phyloP scores from a whole-genome alignment of 805 yeast species.

The Lachancea fermentati region DNA sequence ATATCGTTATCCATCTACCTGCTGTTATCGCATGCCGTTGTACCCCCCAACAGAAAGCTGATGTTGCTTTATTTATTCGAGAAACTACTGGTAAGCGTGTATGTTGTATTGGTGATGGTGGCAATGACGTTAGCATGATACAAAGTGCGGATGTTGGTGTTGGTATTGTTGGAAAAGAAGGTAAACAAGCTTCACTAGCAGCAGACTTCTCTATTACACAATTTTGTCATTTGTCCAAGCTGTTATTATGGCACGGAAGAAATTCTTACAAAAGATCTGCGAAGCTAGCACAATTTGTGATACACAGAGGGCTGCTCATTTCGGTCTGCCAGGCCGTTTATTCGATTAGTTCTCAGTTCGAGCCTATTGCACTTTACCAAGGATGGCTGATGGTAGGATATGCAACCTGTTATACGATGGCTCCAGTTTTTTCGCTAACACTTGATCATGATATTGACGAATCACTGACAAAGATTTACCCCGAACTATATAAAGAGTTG shows the following conservation, averaged over 20 bases:
- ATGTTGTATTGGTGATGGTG: slow-evolving; percentile 99
- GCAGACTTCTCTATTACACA: slow-evolving; percentile 95
- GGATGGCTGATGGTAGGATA: slow-evolving; percentile 99
- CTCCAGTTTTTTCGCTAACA: slow-evolving; percentile 92
- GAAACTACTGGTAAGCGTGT: slow-evolving; percentile 80
- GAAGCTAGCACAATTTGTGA: slow-evolving; percentile 89
- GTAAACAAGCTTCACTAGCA: slow-evolving; percentile 93
- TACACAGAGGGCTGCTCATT: slow-evolving; percentile 91
- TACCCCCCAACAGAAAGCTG: slow-evolving; percentile 98
- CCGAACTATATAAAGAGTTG: slow-evolving; percentile 89
- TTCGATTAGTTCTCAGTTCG: slow-evolving; percentile 79
- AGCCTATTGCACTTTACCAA: slow-evolving; percentile 89
- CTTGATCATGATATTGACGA: slow-evolving; percentile 89
- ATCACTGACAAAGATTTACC: slow-evolving; percentile 80
- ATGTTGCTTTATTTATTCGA: slow-evolving; percentile 77
- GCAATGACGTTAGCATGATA: slow-evolving; percentile 98
- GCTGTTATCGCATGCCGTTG: slow-evolving; percentile 98
- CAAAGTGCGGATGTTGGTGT: slow-evolving; percentile 99
- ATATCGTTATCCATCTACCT: slow-evolving; percentile 71
- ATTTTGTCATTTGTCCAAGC: slow-evolving; percentile 80
- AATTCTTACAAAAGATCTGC: slow-evolving; percentile 95
- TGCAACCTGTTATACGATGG: slow-evolving; percentile 96
- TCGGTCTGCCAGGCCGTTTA: slow-evolving; percentile 94
- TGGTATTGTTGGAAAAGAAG: slow-evolving; percentile 98
- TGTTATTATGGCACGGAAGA: slow-evolving; percentile 95